Percentiles rank a stretch among this genome's conserved stretches.
Evolutionary conservation across 768 basidiomycete species (phyloP).

Genomic region (Phallus indusiatus): DNA sequence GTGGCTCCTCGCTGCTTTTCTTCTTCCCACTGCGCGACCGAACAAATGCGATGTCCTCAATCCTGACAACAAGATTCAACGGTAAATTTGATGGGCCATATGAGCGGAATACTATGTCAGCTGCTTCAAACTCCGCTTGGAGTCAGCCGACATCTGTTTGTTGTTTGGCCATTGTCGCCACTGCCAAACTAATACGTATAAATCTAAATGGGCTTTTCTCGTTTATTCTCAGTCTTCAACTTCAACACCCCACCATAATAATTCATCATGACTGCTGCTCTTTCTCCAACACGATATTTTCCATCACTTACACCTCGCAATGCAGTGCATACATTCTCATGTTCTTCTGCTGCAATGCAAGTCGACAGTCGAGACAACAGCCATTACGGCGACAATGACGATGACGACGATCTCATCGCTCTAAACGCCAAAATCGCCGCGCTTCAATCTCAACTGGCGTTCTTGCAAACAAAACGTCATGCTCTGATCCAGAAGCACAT

Average conservation of each 20-base stretch:
- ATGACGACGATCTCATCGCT: not conserved
- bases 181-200: not conserved
- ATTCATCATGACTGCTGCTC: not conserved
- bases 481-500: not conserved
- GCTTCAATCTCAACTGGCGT: not conserved
- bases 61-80: not conserved
- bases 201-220: not conserved
- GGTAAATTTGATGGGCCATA: not conserved
- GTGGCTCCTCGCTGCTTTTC: not conserved
- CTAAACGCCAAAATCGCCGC: slow-evolving; percentile 1
- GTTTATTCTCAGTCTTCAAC: not conserved
- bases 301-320: not conserved
- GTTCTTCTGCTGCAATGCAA: not conserved
- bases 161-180: not conserved
- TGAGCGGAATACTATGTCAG: not conserved
- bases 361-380: too few species aligned
- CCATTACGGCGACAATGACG: not conserved
- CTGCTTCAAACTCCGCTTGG: not conserved
- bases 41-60: not conserved
- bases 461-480: not conserved
- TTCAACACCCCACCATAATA: not conserved
- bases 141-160: not conserved
- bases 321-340: not conserved
- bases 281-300: not conserved
- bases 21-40: not conserved